These are phyloP conservation scores for Monilinia laxa DNA, from an alignment of 2,329 filamentous ascomycete species.

Conservation along the genomic window DNA sequence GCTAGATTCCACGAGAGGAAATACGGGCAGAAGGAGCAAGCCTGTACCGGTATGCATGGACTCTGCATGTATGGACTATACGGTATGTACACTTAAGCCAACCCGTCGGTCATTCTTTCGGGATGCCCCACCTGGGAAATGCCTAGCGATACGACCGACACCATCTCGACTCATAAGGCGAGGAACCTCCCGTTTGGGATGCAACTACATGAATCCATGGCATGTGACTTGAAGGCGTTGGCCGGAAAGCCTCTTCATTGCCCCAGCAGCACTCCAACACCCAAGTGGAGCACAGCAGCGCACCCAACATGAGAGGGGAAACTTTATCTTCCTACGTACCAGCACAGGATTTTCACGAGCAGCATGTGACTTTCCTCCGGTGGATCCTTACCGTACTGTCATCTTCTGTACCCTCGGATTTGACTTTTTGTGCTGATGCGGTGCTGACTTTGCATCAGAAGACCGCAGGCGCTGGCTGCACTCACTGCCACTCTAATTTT, in stretches of 20 bases:
- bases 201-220: not conserved
- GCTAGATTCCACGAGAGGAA: no score
- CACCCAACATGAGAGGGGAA: not conserved
- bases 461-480: not conserved
- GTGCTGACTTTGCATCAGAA: conserved; percentile 2
- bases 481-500: not conserved
- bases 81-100: no score
- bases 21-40: no score
- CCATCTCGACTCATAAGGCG: not conserved
- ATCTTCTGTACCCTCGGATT: not conserved
- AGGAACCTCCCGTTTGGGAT: conserved; percentile 19
- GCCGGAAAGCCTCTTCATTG: not conserved
- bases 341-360: not conserved
- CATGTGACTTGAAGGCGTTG: conserved; percentile 16
- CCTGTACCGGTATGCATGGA: no score
- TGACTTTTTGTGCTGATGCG: not conserved
- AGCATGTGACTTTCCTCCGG: conserved; percentile 13
- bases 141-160: not conserved
- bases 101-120: conserved; percentile 10
- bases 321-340: not conserved
- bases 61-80: no score
- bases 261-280: not conserved
- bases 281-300: conserved; percentile 2
- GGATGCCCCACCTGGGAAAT: conserved; percentile 2
- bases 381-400: not conserved